Percentiles rank a stretch among this genome's conserved stretches.
phyloP scores from a whole-genome alignment of 1,139 yeast species.

The Saccharomycopsis crataegensis region DNA sequence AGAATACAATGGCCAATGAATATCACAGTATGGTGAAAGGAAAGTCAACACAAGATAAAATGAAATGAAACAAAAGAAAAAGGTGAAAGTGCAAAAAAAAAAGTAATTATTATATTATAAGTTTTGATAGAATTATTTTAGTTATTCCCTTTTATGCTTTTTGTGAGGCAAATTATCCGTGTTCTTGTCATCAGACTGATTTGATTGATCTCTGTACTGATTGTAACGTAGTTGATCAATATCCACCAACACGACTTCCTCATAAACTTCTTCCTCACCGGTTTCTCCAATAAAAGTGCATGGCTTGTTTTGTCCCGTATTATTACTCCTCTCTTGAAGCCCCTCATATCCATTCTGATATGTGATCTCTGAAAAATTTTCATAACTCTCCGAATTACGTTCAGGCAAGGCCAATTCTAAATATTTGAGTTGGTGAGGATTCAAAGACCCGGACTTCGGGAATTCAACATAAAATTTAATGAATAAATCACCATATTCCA shows the following conservation, averaged over 20 bases:
- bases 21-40: too few species aligned
- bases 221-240: conserved; percentile 1
- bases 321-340: background rate
- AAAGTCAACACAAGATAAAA: too few species aligned
- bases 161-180: too few species aligned
- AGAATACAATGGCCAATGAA: too few species aligned
- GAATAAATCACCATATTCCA: conserved; percentile 39
- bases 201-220: background rate
- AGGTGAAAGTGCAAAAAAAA: too few species aligned
- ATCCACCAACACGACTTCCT: conserved; percentile 2
- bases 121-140: too few species aligned
- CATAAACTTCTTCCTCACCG: background rate
- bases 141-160: too few species aligned
- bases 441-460: conserved; percentile 35
- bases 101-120: too few species aligned
- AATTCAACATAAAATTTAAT: conserved; percentile 45
- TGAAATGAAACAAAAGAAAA: too few species aligned
- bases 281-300: background rate
- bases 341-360: background rate
- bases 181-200: too few species aligned
- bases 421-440: conserved; percentile 31
- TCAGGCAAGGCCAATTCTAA: conserved; percentile 36
- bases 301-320: background rate
- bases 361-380: background rate
- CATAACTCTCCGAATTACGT: background rate